phyloP scores from a whole-genome alignment of 2,329 filamentous ascomycete genomes.

The Pseudofabraea citricarpa region DNA sequence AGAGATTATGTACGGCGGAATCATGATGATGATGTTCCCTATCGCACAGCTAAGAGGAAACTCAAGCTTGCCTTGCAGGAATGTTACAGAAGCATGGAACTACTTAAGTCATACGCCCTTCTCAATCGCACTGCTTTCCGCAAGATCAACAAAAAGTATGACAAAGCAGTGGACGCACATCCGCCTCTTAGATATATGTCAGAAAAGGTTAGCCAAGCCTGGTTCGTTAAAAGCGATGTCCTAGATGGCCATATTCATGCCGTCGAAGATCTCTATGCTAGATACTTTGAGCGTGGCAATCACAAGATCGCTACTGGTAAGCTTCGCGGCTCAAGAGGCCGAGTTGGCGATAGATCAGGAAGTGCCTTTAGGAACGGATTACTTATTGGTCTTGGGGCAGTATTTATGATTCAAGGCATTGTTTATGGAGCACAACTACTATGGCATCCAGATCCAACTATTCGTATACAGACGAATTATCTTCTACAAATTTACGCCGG shows the following conservation, averaged over 20 bases:
- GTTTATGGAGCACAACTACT: slow-evolving; percentile 50
- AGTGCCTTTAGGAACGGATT: slow-evolving; percentile 56
- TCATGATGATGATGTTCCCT: slow-evolving; percentile 60
- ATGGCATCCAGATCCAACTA: slow-evolving; percentile 39
- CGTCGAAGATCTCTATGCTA: slow-evolving; percentile 83
- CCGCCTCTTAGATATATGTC: slow-evolving; percentile 77
- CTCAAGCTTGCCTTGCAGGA: slow-evolving; percentile 85
- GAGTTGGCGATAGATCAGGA: slow-evolving; percentile 46
- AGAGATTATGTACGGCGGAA: slow-evolving; percentile 43
- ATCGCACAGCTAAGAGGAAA: slow-evolving; percentile 83
- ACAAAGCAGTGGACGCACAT: slow-evolving; percentile 76
- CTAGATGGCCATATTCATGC: slow-evolving; percentile 72
- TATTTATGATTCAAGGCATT: slow-evolving; percentile 60
- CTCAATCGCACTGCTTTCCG: slow-evolving; percentile 91
- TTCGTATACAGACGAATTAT: slow-evolving; percentile 53
- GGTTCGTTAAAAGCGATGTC: slow-evolving; percentile 83
- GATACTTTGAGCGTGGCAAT: slow-evolving; percentile 89
- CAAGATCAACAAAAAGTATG: slow-evolving; percentile 97
- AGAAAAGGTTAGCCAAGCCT: slow-evolving; percentile 81
- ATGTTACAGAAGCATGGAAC: slow-evolving; percentile 82
- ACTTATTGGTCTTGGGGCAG: slow-evolving; percentile 58
- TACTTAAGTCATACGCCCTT: slow-evolving; percentile 83
- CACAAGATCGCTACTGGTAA: slow-evolving; percentile 85
- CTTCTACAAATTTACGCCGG: slow-evolving; percentile 68
- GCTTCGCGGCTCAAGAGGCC: slow-evolving; percentile 65